Base-by-base conservation (phyloP, 176 grass and related monocot species). In the Avena insularis region DNA sequence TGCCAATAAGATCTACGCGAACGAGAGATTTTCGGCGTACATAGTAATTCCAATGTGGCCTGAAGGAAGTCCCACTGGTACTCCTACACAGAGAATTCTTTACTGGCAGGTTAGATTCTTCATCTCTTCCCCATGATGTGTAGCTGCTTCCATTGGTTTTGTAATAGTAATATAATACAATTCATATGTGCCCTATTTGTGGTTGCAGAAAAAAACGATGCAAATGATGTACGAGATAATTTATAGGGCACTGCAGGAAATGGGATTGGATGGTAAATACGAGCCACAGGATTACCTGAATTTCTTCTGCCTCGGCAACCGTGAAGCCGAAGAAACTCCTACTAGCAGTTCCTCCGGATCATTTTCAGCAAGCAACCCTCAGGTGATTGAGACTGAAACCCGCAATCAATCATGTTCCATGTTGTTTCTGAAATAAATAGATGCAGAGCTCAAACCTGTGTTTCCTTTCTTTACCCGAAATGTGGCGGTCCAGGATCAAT, bases 211-310 rank as follows among this genome's bases (percentile, higher is more conserved):
- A 14, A 91, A 94, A 67, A 98, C 96, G 62, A 94, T 95, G 92
- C 89, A 91, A 50, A 98, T 98, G 95, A 98, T 98, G 95, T 98
- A 98, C 33, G 91, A 92, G 67, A 92, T 87, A 85, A 93, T 98
- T 14, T 85, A 95, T 12, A 95, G 57, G 88, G 90, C 93, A 40
- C 45, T 98, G 85, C 81, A 91, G 82, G 95, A 97, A 86, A 80
- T 81, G 66, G 95, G 91, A 5, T 38, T 93, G 47, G 87, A 85
- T n/a, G 45, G 84, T 83, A 90, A 38, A 84, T 92, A 95, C 73
- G 95, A 95, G 62, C 93, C 95, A 16, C 91, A 97, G 87, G 93
- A 98, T 87, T 98, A 95, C 90, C 72, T 98, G 54, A 98, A 98
- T 86, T 98, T 98, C 78, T 98, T 95, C 87, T 98, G 95, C 45